A percentile compares a stretch with the other conserved stretches of the same genome.
These are phyloP conservation scores for Chionographis japonica DNA, from an alignment of 106 monocot genomes.

Conservation along the genomic window DNA sequence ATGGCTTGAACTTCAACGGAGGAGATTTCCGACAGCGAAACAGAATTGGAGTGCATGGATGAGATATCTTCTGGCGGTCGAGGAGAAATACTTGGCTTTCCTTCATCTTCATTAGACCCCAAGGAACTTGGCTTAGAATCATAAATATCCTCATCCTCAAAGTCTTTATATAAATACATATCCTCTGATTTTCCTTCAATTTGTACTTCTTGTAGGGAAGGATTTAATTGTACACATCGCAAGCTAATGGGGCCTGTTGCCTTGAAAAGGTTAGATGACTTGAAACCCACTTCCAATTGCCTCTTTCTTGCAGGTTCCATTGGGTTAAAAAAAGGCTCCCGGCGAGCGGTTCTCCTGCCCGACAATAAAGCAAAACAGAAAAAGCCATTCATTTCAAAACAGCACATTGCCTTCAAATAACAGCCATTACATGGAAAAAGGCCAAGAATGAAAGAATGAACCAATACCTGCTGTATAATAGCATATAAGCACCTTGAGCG, in stretches of 20 bases:
- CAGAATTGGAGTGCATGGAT: too few relatives aligned
- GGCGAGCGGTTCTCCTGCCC: conserved; percentile 44
- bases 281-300: conserved; percentile 4
- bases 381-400: too few relatives aligned
- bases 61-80: too few relatives aligned
- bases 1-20: too few relatives aligned
- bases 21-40: too few relatives aligned
- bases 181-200: conserved; percentile 9
- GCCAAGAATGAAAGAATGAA: background rate
- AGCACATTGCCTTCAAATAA: too few relatives aligned
- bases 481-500: conserved; percentile 93
- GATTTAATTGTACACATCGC: background rate
- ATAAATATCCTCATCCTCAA: conserved; percentile 13
- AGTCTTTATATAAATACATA: background rate
- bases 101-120: too few relatives aligned
- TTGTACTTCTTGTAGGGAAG: background rate
- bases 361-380: conserved; percentile 1
- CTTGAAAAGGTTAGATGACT: background rate
- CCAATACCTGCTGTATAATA: conserved; percentile 75
- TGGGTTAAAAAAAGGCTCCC: conserved; percentile 31
- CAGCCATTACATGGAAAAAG: too few relatives aligned
- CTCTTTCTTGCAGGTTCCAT: conserved; percentile 10
- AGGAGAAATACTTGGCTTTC: too few relatives aligned
- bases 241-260: background rate
- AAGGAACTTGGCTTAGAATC: background rate